A percentile compares a stretch with the other conserved stretches of the same genome.
phyloP scores from a whole-genome alignment of 148 eudicot species.

The Camellia japonica region DNA sequence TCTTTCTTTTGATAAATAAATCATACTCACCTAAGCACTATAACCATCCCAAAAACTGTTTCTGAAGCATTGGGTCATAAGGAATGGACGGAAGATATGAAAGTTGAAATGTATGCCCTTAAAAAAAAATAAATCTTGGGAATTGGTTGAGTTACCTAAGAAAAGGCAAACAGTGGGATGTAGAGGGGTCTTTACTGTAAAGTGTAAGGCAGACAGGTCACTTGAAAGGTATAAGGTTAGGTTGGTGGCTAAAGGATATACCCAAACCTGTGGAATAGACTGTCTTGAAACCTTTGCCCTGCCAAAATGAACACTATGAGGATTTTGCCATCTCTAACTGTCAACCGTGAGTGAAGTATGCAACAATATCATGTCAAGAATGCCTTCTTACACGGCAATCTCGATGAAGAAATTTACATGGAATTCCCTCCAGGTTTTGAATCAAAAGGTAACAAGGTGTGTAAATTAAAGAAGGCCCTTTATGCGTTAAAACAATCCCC shows the following conservation, averaged over 20 bases:
- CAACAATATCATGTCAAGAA: too few species aligned
- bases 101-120: not conserved
- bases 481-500: too few species aligned
- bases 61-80: too few species aligned
- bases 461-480: too few species aligned
- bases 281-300: not conserved
- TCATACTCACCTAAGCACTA: not conserved
- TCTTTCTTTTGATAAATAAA: too few species aligned
- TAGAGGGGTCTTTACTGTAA: not conserved
- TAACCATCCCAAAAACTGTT: not conserved
- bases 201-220: not conserved
- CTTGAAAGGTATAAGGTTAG: conserved; percentile 4
- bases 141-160: not conserved
- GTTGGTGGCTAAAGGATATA: not conserved
- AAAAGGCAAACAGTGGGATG: not conserved
- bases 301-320: not conserved
- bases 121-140: not conserved
- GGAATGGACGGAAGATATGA: not conserved
- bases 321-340: not conserved
- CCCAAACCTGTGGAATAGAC: not conserved
- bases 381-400: too few species aligned
- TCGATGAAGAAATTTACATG: too few species aligned
- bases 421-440: too few species aligned
- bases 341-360: not conserved
- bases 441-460: too few species aligned